Percentiles rank a stretch among this genome's conserved stretches.
phyloP scores from a whole-genome alignment of 2,329 filamentous ascomycete species.

The Arthroderma sp. region DNA sequence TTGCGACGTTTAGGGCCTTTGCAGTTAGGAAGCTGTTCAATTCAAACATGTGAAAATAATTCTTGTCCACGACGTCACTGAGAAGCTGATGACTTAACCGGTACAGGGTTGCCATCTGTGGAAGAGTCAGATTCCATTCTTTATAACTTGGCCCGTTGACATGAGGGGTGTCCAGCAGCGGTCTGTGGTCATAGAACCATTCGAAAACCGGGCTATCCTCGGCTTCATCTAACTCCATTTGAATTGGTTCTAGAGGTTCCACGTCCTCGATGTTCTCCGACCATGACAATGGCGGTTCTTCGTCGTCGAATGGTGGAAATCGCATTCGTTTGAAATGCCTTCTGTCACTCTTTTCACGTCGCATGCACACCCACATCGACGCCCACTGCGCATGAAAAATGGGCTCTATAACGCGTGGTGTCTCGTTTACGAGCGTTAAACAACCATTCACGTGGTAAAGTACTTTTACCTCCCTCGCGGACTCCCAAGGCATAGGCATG shows the following conservation, averaged over 20 bases:
- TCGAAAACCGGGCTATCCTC: conserved; percentile 87
- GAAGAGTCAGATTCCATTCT: conserved; percentile 80
- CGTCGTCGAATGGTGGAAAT: conserved; percentile 96
- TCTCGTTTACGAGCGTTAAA: conserved; percentile 91
- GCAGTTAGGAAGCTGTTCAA: conserved; percentile 88
- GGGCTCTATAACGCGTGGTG: conserved; percentile 89
- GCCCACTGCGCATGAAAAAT: conserved; percentile 98
- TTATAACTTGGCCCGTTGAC: conserved; percentile 97
- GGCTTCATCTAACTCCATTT: conserved; percentile 92
- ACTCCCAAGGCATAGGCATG: conserved; percentile 99
- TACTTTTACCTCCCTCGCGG: conserved; percentile 88
- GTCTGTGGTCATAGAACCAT: conserved; percentile 95
- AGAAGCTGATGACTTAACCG: conserved; percentile 81
- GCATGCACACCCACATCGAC: conserved; percentile 98
- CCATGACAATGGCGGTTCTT: conserved; percentile 94
- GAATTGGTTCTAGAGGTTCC: conserved; percentile 90
- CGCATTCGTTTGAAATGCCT: conserved; percentile 97
- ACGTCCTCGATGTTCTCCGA: conserved; percentile 98
- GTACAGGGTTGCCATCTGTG: conserved; percentile 92
- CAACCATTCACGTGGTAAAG: conserved; percentile 98
- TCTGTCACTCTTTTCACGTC: conserved; percentile 91
- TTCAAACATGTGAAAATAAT: conserved; percentile 97
- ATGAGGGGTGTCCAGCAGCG: conserved; percentile 79
- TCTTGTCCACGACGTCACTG: conserved; percentile 85
- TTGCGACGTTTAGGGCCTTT: conserved; percentile 91